Percentiles rank a stretch among this genome's conserved stretches.
phyloP scores from a whole-genome alignment of 1,284 basidiomycete species.

The Marasmius tenuissimus region DNA sequence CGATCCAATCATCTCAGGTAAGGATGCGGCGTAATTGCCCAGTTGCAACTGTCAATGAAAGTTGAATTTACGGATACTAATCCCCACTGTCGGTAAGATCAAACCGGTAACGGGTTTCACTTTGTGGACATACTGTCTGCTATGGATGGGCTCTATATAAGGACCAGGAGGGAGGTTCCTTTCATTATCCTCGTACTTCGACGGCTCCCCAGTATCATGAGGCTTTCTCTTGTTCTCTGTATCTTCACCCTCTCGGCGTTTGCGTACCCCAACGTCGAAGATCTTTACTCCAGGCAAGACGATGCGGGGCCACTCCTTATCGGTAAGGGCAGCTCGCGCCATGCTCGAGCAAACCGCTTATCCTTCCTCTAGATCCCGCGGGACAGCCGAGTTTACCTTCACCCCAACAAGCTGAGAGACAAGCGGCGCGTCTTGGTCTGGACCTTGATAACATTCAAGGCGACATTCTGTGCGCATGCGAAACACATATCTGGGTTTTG shows the following conservation, averaged over 20 bases:
- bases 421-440: conserved; percentile 4
- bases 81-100: no score
- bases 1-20: no score
- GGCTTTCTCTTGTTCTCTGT: background rate
- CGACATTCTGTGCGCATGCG: conserved; percentile 21
- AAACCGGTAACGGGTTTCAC: no score
- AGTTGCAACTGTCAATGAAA: no score
- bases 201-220: background rate
- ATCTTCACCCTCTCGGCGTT: background rate
- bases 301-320: background rate
- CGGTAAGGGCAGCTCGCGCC: background rate
- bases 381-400: conserved; percentile 6
- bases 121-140: no score
- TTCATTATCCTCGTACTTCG: background rate
- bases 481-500: background rate
- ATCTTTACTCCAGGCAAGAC: background rate
- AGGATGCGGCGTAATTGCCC: no score
- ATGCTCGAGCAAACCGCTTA: background rate
- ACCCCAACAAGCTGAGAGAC: background rate
- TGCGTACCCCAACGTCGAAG: background rate
- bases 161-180: background rate
- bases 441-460: conserved; percentile 22
- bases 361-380: conserved; percentile 5
- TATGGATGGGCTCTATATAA: no score
- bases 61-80: no score